Conservation (phyloP, 2,329 filamentous ascomycete genomes). For the Metarhizium sp. region DNA sequence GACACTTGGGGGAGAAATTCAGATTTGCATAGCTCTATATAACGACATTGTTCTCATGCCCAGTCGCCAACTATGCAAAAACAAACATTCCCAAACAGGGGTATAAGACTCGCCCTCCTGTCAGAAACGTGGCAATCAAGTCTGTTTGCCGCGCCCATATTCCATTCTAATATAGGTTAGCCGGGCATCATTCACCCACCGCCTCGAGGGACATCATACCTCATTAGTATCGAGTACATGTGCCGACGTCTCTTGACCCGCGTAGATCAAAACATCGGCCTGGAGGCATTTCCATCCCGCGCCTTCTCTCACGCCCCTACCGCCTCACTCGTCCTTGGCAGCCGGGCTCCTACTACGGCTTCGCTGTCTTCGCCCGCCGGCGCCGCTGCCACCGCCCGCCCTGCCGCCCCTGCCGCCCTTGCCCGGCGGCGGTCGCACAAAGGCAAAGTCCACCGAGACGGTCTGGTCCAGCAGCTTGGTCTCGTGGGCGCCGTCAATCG, state of each 20-base stretch:
- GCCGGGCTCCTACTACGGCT: constrained; percentile 41
- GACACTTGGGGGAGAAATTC: not conserved
- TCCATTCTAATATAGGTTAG: not conserved
- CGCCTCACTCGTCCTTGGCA: constrained; percentile 22
- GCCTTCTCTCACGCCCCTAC: constrained; percentile 8
- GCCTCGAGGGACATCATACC: not conserved
- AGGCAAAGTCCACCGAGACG: constrained; percentile 73
- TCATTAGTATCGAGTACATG: not conserved
- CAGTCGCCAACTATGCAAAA: not conserved
- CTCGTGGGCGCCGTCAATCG: constrained; percentile 69
- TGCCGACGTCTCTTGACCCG: constrained; percentile 8
- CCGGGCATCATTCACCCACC: not conserved
- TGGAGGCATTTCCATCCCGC: not conserved
- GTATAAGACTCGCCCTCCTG: not conserved
- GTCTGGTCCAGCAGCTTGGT: constrained; percentile 75
- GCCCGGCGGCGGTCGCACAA: constrained; percentile 66
- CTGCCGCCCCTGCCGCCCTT: constrained; percentile 29
- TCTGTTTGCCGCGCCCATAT: not conserved
- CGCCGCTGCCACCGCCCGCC: constrained; percentile 24
- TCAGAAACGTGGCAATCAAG: not conserved
- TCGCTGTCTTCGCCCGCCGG: constrained; percentile 26
- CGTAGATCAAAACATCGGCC: constrained; percentile 7
- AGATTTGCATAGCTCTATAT: not conserved
- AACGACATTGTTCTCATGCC: not conserved
- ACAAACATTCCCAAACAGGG: not conserved